Base-by-base conservation (phyloP, 805 yeast genomes). In the Pichia ethanolica region DNA sequence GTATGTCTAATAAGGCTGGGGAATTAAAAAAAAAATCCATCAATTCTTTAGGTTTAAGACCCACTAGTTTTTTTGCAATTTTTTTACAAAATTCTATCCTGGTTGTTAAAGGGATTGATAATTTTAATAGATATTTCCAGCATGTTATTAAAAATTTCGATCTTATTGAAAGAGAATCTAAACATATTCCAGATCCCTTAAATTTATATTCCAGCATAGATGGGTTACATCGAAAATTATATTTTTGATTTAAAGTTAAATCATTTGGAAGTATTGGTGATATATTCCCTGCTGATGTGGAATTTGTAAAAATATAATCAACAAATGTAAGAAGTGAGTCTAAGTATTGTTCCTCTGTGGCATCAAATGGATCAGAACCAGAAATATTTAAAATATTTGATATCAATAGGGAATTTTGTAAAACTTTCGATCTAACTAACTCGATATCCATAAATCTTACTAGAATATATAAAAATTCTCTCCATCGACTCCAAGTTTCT, bases 401-500 rank as follows among this genome's bases (percentile, higher is more conserved):
- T 10, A n/a, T 28, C 33, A 47, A 27, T 10, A 44, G n/a, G 3
- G 37, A 27, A n/a, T 44, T 20, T 2, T 25, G 11, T 4, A 40
- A 13, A 14, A 36, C 36, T n/a, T 26, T 14, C 20, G 27, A 20
- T 28, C 35, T 28, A 12, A 8, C 11, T 7, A 49, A 28, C 27
- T 49, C 49, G 27, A 49, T 26, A 13, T 32, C 38, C 44, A 49
- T 42, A n/a, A 37, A 49, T 38, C 35, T 33, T 4, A 42, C 5
- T 3, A 45, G 5, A 1, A 45, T 37, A n/a, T 49, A 41, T 3
- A 45, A 26, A 36, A 49, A 49, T 25, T 49, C 52, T 35, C 48
- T 42, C 52, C 52, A 49, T 13, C 49, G 49, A 45, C 6, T 20
- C 48, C 49, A 49, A 12, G 52, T 49, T 38, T 49, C 46, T 9